Evolutionary conservation across 768 basidiomycete species (phyloP), one percentile per base, ranked within the genome.

Genomic region (Calocera cornea): DNA sequence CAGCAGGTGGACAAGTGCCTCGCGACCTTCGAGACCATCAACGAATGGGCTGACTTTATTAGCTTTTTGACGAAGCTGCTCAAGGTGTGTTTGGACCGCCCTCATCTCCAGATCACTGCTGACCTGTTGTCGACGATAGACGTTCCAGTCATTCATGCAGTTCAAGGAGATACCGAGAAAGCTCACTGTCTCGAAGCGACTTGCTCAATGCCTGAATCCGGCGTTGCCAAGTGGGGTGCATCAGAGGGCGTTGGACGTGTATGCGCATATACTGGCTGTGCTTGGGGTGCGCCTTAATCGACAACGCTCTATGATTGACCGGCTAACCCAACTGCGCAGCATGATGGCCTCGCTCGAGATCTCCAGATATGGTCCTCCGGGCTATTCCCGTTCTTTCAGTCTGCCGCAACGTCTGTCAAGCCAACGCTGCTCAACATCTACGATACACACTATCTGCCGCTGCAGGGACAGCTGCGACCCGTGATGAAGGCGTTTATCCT

Each of bases 41-140:
- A 95, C 67, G 97, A 99, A 79, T 99, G 97, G 97, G 95, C 97
- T 68, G 97, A 99, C 79, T 98, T 94, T 76, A 98, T 97, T 74
- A 88, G 95, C 41, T 99, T 98, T 78, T 77, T 99, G 76, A 95
- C 95, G 75, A 89, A 94, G 71, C 77, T 97, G 69, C 83, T 95
- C 68, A 97, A 97, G 83, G 93, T 91, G 72, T 65, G 78, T 64
- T 38, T 22, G 29, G 24, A 34, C 24, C 8, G 16, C 60, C 31
- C 11, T 41, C 64, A 33, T 22, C n/a, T 1, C 29, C 50, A 33
- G 19, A 3, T 1, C 19, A 34, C 14, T 10, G 2, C 22, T 34
- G 19, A 3, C 2, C 19, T 17, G 17, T 64, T 5, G 34, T 36
- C 65, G 10, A n/a, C 72, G 11, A 1, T 68, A 97, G 93, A 92